Evolutionary conservation across 306 rosid species (phyloP).

Genomic region (Datisca glomerata): DNA sequence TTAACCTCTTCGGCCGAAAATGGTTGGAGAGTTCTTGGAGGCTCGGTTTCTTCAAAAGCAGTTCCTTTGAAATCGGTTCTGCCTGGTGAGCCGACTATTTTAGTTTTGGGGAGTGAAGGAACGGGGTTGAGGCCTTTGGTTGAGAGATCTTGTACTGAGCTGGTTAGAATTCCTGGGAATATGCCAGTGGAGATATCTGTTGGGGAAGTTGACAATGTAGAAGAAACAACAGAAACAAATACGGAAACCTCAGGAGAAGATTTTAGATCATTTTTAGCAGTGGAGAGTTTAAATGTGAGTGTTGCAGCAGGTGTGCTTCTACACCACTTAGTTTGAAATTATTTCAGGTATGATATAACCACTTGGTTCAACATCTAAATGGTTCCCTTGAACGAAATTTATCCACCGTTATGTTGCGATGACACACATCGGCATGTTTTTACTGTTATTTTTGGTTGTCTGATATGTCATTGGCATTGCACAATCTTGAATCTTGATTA

Average conservation of each 20-base stretch:
- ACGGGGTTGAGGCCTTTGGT: conserved; percentile 92
- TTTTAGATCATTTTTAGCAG: conserved; percentile 71
- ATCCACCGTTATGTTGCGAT: too few species aligned
- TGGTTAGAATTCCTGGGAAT: conserved; percentile 60
- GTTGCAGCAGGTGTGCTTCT: conserved; percentile 96
- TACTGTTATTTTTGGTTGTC: too few species aligned
- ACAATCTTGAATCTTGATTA: too few species aligned
- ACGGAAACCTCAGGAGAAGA: conserved; percentile 35
- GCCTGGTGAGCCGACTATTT: conserved; percentile 66
- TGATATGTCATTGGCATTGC: too few species aligned
- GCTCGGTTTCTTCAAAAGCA: conserved; percentile 68
- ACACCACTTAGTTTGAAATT: conserved; percentile 70
- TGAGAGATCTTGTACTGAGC: conserved; percentile 81
- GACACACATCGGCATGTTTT: too few species aligned
- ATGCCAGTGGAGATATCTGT: conserved; percentile 30
- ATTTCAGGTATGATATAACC: conserved; percentile 19
- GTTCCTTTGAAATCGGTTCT: conserved; percentile 46
- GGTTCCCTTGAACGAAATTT: too few species aligned
- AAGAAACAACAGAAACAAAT: conserved; percentile 22
- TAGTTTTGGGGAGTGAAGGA: conserved; percentile 93
- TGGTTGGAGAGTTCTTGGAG: conserved; percentile 89
- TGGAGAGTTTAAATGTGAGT: conserved; percentile 93
- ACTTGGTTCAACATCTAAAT: too few species aligned
- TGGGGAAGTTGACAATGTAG: conserved; percentile 25
- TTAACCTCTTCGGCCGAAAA: conserved; percentile 74